Percentiles rank a stretch among this genome's conserved stretches.
These are phyloP conservation scores for Wickerhamomyces rabaulensis DNA, from an alignment of 805 yeast species.

Conservation along the genomic window DNA sequence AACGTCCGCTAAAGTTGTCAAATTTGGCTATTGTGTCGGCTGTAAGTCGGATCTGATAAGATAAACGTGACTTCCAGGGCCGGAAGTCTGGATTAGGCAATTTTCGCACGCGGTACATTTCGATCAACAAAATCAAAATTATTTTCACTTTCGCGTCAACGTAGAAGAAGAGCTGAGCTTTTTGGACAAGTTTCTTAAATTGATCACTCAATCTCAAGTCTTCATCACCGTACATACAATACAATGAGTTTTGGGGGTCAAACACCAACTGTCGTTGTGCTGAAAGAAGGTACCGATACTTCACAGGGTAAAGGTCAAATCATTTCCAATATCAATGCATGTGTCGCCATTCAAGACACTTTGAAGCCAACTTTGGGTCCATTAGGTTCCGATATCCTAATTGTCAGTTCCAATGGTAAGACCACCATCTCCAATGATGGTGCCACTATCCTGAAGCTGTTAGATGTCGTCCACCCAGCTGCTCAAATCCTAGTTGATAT, in stretches of 20 bases:
- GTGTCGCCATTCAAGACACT: constrained; percentile 95
- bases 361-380: constrained; percentile 95
- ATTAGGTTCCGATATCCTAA: constrained; percentile 89
- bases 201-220: background rate
- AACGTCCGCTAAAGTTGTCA: background rate
- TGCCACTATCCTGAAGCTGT: constrained; percentile 85
- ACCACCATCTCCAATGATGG: constrained; percentile 98
- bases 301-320: constrained; percentile 97
- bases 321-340: constrained; percentile 92
- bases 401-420: constrained; percentile 76
- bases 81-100: background rate
- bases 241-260: constrained; percentile 85
- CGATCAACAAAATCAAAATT: background rate
- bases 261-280: constrained; percentile 96
- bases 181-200: background rate
- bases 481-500: constrained; percentile 94
- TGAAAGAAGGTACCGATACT: constrained; percentile 96
- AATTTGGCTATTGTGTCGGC: background rate
- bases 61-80: background rate
- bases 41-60: background rate
- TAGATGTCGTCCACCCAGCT: constrained; percentile 98
- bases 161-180: background rate
- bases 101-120: background rate
- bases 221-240: background rate
- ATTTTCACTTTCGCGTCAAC: background rate